Percentiles rank a stretch among this genome's conserved stretches.
Evolutionary conservation across 306 rosid species (phyloP).

Genomic region (Fragaria iinumae): DNA sequence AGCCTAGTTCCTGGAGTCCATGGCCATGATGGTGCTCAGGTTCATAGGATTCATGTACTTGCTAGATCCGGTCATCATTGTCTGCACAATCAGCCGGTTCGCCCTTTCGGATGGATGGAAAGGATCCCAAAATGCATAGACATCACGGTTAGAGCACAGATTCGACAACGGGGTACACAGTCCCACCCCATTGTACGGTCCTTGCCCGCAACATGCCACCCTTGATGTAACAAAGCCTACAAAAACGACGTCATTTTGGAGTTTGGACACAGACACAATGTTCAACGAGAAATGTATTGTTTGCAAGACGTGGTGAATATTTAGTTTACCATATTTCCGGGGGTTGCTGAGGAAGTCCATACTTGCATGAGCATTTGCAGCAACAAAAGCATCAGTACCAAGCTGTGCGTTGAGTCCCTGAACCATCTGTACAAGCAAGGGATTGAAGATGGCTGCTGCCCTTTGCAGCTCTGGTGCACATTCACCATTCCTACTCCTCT

Average conservation of each 20-base stretch:
- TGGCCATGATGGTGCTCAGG: constrained; percentile 51
- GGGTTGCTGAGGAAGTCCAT: constrained; percentile 47
- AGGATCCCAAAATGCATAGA: constrained; percentile 54
- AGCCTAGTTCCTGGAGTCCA: constrained; percentile 31
- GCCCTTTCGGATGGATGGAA: constrained; percentile 62
- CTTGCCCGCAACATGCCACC: constrained; percentile 71
- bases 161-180: constrained; percentile 33
- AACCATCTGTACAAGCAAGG: constrained; percentile 28
- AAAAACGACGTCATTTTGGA: not conserved
- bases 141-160: constrained; percentile 44
- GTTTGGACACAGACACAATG: not conserved
- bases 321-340: constrained; percentile 31
- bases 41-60: constrained; percentile 52
- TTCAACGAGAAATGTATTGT: not conserved
- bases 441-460: constrained; percentile 42
- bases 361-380: constrained; percentile 50
- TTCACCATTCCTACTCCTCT: constrained; percentile 45
- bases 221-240: constrained; percentile 61
- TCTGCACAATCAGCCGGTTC: constrained; percentile 30
- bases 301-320: constrained; percentile 2
- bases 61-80: constrained; percentile 40
- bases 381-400: constrained; percentile 37
- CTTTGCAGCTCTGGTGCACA: constrained; percentile 40
- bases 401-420: constrained; percentile 36
- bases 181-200: constrained; percentile 64